These are phyloP conservation scores for Aureobasidium lini DNA, from an alignment of 2,329 filamentous ascomycete genomes.

Conservation along the genomic window DNA sequence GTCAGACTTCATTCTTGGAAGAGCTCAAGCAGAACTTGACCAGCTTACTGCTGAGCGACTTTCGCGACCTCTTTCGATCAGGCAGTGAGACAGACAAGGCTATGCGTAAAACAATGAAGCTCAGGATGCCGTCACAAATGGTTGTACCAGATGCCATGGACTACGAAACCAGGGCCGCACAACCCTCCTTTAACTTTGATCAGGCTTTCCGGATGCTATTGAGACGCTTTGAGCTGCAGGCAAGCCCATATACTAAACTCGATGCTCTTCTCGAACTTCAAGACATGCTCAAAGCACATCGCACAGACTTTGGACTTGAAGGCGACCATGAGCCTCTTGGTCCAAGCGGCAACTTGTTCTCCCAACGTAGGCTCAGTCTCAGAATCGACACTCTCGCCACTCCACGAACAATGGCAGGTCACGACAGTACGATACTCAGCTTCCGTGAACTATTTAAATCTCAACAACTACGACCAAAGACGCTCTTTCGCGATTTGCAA, in stretches of 20 bases:
- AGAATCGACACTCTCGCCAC: slow-evolving; percentile 4
- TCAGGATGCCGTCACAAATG: background rate
- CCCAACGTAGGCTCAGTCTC: background rate
- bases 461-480: slow-evolving; percentile 37
- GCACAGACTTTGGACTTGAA: background rate
- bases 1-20: slow-evolving; percentile 52
- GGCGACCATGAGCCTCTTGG: background rate
- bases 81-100: slow-evolving; percentile 81
- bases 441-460: slow-evolving; percentile 36
- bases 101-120: background rate
- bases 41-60: slow-evolving; percentile 78
- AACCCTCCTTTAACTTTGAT: slow-evolving; percentile 47
- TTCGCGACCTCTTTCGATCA: slow-evolving; percentile 78
- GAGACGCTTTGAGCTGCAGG: slow-evolving; percentile 79
- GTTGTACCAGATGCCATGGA: background rate
- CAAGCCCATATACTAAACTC: slow-evolving; percentile 81
- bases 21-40: slow-evolving; percentile 73
- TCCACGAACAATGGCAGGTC: background rate
- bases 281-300: slow-evolving; percentile 43
- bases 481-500: slow-evolving; percentile 43
- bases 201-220: slow-evolving; percentile 73
- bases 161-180: background rate
- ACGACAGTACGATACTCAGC: slow-evolving; percentile 15
- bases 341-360: background rate
- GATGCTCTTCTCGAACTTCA: slow-evolving; percentile 76